Evolutionary conservation across 257 asterid genomes (phyloP), one percentile per base, ranked within the genome.

Genomic region (Solanum paucissectum): DNA sequence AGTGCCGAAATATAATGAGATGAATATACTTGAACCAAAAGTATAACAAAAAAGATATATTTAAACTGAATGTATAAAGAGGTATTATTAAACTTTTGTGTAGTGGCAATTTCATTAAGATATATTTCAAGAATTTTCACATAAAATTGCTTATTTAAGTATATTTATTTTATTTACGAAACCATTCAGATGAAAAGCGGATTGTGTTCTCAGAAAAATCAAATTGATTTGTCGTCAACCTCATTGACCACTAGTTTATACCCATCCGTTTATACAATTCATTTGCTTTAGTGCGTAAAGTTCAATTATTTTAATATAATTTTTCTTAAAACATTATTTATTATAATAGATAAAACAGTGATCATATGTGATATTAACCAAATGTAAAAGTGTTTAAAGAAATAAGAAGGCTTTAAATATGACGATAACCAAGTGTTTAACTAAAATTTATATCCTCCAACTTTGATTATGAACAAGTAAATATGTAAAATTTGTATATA

Each of bases 401-500:
- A 20, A 55, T 20, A 55, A 69, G 6, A 69, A 69, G 38, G 3
- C 12, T 29, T 69, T 6, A 29, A 62, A 62, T 4, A 62, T n/a
- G 32, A 1, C 7, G 33, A 62, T 62, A 62, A n/a, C 9, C 4
- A 55, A 55, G 2, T 20, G 64, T 55, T 7, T 1, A 55, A 55
- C 25, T 55, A 20, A 4, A 1, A 20, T 55, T 55, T 55, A 55
- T 2, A 21, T 55, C 0, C 1, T 20, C 0, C 1, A 7, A 20
- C 23, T 7, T 55, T 20, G n/a, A 55, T 55, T 49, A 55, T 7
- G 5, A 55, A 55, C 2, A 55, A 55, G 2, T 3, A 55, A 55
- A 20, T 3, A 55, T 8, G 9, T 55, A 55, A 55, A 20, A 20
- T 20, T 3, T 55, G 64, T 6, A 55, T 55, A 55, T 18, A 55